A percentile compares a stretch with the other conserved stretches of the same genome.
Evolutionary conservation across 306 rosid species (phyloP).

Genomic region (Vicia villosa): DNA sequence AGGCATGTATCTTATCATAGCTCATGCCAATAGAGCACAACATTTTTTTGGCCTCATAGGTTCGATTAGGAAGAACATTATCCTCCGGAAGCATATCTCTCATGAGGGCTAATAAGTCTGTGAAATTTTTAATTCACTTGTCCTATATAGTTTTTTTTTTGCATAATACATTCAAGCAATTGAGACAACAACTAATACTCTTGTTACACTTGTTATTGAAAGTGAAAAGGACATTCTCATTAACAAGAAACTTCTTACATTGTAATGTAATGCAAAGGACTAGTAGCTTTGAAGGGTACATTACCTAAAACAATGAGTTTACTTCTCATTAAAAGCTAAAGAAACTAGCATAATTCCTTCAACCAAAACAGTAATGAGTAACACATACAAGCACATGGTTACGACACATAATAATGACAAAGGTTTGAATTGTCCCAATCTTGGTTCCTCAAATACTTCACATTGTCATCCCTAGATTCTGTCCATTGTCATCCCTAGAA

Average conservation of each 20-base stretch:
- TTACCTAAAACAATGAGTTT: slow-evolving; percentile 15
- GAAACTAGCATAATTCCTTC: slow-evolving; percentile 11
- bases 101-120: no score
- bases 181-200: slow-evolving; percentile 10
- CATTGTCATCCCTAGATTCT: not conserved
- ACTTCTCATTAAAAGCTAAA: not conserved
- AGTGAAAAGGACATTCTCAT: not conserved
- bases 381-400: slow-evolving; percentile 15
- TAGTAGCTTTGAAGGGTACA: not conserved
- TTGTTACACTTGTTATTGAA: not conserved
- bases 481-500: no score
- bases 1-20: no score
- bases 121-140: not conserved
- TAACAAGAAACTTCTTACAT: not conserved
- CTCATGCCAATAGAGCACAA: no score
- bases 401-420: not conserved
- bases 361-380: slow-evolving; percentile 21
- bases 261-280: not conserved
- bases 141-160: not conserved
- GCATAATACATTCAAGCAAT: not conserved
- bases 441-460: not conserved
- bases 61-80: no score
- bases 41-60: no score
- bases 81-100: no score
- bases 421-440: slow-evolving; percentile 28